phyloP scores from a whole-genome alignment of 2,329 filamentous ascomycete genomes.

The Lachnellula hyalina region DNA sequence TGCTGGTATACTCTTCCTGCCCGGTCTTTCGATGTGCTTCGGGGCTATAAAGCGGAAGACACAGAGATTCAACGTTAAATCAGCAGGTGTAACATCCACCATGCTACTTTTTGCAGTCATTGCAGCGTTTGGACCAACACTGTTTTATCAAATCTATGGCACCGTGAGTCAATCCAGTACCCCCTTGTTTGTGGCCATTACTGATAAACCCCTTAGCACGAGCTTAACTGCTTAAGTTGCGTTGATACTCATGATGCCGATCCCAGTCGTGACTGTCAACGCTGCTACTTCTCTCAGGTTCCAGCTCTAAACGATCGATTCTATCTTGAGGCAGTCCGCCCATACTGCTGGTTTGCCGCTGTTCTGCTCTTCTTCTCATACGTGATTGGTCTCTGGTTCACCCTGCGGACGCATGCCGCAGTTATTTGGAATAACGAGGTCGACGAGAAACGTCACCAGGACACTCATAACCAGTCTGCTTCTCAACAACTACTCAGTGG shows the following conservation, averaged over 20 bases:
- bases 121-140: conserved; percentile 86
- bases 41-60: conserved; percentile 97
- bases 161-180: conserved; percentile 50
- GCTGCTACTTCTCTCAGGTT: conserved; percentile 89
- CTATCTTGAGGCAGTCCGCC: conserved; percentile 83
- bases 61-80: conserved; percentile 94
- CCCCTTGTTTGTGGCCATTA: conserved; percentile 1
- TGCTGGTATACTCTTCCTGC: conserved; percentile 89
- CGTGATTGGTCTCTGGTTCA: conserved; percentile 90
- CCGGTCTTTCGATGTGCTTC: conserved; percentile 97
- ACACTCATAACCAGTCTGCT: conserved; percentile 33
- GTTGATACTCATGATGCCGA: conserved; percentile 40
- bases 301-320: conserved; percentile 83
- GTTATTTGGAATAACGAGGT: conserved; percentile 90
- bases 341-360: conserved; percentile 88
- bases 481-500: conserved; percentile 23
- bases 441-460: conserved; percentile 68
- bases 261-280: conserved; percentile 67
- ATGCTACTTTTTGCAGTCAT: conserved; percentile 97
- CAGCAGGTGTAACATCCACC: conserved; percentile 92
- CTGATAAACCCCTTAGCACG: conserved; percentile 57
- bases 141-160: conserved; percentile 98
- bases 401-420: conserved; percentile 88
- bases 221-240: conserved; percentile 76
- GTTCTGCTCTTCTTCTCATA: conserved; percentile 86